phyloP scores from a whole-genome alignment of 2,329 filamentous ascomycete species.

The Cadophora sp. region DNA sequence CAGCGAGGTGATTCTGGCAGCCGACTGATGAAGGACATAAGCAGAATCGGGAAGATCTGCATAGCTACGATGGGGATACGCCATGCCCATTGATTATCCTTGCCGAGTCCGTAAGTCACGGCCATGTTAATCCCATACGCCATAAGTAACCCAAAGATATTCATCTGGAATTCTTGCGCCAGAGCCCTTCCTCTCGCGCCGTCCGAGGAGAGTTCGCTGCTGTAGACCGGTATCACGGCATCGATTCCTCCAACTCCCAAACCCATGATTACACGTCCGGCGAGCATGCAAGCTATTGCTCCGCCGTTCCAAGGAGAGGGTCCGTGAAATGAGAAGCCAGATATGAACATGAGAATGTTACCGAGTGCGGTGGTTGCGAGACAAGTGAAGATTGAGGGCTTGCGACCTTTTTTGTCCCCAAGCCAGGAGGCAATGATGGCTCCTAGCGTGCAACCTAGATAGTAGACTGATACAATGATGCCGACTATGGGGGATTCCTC shows the following conservation, averaged over 20 bases:
- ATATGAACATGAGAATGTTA: constrained; percentile 65
- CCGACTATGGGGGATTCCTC: constrained; percentile 59
- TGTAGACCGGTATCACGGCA: constrained; percentile 65
- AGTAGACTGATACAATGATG: constrained; percentile 66
- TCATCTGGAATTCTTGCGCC: constrained; percentile 68
- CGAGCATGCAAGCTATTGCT: constrained; percentile 50
- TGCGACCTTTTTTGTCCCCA: constrained; percentile 60
- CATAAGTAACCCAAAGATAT: constrained; percentile 67
- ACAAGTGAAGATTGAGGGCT: constrained; percentile 61
- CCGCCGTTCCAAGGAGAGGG: constrained; percentile 53
- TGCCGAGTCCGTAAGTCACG: constrained; percentile 59
- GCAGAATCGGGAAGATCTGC: constrained; percentile 62
- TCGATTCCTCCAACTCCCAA: constrained; percentile 66
- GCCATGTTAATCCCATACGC: constrained; percentile 65
- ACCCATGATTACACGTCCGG: constrained; percentile 55
- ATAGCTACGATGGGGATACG: constrained; percentile 65
- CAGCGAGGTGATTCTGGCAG: constrained; percentile 65
- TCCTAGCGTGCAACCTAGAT: constrained; percentile 64
- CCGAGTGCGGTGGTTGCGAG: constrained; percentile 59
- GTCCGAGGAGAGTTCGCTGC: constrained; percentile 61
- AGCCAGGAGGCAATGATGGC: constrained; percentile 62
- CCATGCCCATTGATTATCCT: constrained; percentile 66
- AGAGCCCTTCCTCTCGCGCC: constrained; percentile 62
- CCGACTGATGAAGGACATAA: constrained; percentile 57
- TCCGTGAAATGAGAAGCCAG: constrained; percentile 54